Evolutionary conservation across 257 asterid species (phyloP), one percentile per base, ranked within the genome.

Genomic region (Solanum tarapatanum): DNA sequence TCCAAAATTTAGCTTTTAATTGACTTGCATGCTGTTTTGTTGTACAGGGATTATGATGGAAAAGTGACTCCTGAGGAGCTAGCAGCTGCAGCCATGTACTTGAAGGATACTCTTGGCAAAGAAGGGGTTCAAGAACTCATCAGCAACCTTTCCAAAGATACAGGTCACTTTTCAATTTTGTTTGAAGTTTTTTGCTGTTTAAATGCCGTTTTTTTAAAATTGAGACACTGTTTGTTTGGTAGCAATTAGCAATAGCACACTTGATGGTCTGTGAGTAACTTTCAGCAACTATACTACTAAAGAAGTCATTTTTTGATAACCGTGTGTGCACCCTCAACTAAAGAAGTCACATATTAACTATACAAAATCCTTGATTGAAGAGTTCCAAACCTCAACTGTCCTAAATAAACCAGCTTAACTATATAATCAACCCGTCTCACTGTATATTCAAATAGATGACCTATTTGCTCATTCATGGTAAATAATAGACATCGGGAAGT

Each of bases 1-100:
- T 80, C 85, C 41, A 82, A 43, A 48, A 17, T 82, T 28, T 48
- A 28, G 43, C 41, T 82, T 45, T 17, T 82, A 17, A 48, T 43
- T 48, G 85, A 48, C 85, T 7, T 80, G 39, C 85, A 45, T 48
- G 41, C 0, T 82, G 43, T 82, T 28, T 45, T 45, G 85, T 82
- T 84, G 11, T 89, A 83, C 93, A 94, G 98, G 89, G 99, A 94
- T 89, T 89, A 93, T 90, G 99, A 95, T 89, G 98, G 98, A 84
- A 96, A 96, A 91, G 97, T 94, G 88, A 95, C 95, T 87, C 93
- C 98, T 3, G 99, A 94, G 90, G 98, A 96, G 89, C 94, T 96
- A 85, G 98, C 98, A 82, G 93, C 98, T 75, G 98, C 99, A 58
- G 97, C 98, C 76, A 41, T 86, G 89, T 95, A 94, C 86, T 92